phyloP scores from a whole-genome alignment of 495 filamentous ascomycete genomes.

The Barbatosphaeria neglecta region DNA sequence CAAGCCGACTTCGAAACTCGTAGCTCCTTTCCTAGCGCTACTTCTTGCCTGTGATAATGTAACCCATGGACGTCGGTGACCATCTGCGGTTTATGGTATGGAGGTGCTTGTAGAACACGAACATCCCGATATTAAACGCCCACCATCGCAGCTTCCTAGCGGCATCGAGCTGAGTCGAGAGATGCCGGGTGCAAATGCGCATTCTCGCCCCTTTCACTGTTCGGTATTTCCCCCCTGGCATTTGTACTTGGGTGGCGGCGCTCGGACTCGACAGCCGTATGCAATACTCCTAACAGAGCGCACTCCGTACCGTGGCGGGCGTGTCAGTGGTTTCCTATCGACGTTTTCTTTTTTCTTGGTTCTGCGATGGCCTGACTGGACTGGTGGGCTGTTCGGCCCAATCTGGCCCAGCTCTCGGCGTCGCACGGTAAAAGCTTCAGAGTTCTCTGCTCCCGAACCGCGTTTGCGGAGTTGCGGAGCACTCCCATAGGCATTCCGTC shows the following conservation, averaged over 20 bases:
- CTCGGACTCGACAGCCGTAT: no score
- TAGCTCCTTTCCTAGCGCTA: background rate
- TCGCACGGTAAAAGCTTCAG: background rate
- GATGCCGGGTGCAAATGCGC: background rate
- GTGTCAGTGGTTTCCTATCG: no score
- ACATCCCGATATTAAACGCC: background rate
- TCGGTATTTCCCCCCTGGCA: background rate
- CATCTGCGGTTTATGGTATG: background rate
- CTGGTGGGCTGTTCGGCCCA: background rate
- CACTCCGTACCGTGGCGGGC: no score
- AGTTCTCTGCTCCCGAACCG: background rate
- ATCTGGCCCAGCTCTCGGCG: background rate
- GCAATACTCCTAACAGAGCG: no score
- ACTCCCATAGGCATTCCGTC: background rate
- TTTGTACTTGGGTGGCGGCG: no score
- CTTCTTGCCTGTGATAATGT: background rate
- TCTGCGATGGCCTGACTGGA: no score
- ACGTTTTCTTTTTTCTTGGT: no score
- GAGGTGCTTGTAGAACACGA: background rate
- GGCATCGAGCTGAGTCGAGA: background rate
- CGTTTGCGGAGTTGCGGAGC: background rate
- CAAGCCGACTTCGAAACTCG: no score
- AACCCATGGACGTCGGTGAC: no score
- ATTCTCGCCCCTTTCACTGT: background rate
- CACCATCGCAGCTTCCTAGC: background rate